Evolutionary conservation across 2,329 filamentous ascomycete species (phyloP), one percentile per base, ranked within the genome.

Genomic region (Penicillium sp.): DNA sequence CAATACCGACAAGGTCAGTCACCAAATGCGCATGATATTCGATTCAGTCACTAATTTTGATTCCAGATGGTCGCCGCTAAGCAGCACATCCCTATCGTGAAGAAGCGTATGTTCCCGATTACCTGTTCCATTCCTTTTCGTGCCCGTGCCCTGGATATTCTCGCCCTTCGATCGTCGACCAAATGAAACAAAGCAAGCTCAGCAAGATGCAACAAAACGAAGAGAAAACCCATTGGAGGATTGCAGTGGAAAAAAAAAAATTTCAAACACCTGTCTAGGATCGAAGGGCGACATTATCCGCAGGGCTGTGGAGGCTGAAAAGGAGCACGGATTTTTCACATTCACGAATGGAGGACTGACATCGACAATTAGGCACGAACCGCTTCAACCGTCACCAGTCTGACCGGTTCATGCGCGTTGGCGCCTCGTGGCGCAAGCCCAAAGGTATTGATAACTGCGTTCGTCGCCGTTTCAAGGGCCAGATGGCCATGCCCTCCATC

Each of bases 401-500:
- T 81, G 94, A 97, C 83, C 89, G 89, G 79, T 99, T 96, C 86
- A 96, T 88, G 84, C 89, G 94, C 79, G 88, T 97, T 72, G 88
- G 85, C 77, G 79, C 89, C 71, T 89, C 86, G 86, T 99, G 94
- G 94, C 90, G 94, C 83, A 99, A 97, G 87, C 94, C 94, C 72
- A 99, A 99, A 91, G 94, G 94, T 91, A 99, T 99, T 82, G 94
- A 99, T 84, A 96, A 93, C 86, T 85, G 90, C 76, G 93, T 99
- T 79, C 90, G 94, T 79, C 88, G 94, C 86, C 91, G 94, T 72
- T 99, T 99, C 87, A 92, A 91, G 83, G 91, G 94, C 77, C 91
- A 90, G 83, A 89, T 89, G 81, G 87, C 88, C 77, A 97, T 99
- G 93, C 94, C 94, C 82, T 96, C 92, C 86, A 99, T 99, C 79